These are phyloP conservation scores for Penicillium steckii DNA, from an alignment of 495 filamentous ascomycete species.

Conservation along the genomic window DNA sequence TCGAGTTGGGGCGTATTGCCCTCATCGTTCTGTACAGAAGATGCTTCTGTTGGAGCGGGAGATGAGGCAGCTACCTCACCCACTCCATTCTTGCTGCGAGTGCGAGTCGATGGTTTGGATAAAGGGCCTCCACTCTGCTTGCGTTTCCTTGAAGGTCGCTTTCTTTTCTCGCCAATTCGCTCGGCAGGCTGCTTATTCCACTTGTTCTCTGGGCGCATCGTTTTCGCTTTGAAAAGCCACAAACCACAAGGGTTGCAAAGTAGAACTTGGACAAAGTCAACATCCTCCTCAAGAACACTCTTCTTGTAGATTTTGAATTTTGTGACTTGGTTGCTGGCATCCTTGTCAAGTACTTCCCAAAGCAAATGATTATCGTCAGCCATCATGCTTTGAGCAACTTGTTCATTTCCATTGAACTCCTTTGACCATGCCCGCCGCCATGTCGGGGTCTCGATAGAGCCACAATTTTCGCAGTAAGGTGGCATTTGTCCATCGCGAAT, in stretches of 20 bases:
- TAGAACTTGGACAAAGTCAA: conserved; percentile 63
- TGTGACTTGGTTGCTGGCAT: conserved; percentile 55
- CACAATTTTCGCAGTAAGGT: conserved; percentile 86
- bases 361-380: conserved; percentile 61
- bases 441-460: conserved; percentile 89
- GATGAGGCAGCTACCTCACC: conserved; percentile 36
- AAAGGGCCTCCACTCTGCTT: conserved; percentile 32
- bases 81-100: conserved; percentile 32
- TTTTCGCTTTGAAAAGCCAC: conserved; percentile 85
- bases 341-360: conserved; percentile 61
- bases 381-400: conserved; percentile 62
- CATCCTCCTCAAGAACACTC: conserved; percentile 61
- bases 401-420: conserved; percentile 58
- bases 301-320: conserved; percentile 77
- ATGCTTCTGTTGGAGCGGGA: conserved; percentile 42
- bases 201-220: conserved; percentile 75
- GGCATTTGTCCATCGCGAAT: conserved; percentile 74
- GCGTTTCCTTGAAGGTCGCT: conserved; percentile 37
- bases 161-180: conserved; percentile 40
- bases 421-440: conserved; percentile 89
- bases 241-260: conserved; percentile 96
- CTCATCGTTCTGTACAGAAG: conserved; percentile 40
- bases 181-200: conserved; percentile 66
- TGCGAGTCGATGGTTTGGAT: conserved; percentile 26
- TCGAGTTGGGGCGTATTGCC: conserved; percentile 36